Evolutionary conservation across 1,284 basidiomycete species (phyloP).

Genomic region (Cutaneotrichosporon cutaneum): DNA sequence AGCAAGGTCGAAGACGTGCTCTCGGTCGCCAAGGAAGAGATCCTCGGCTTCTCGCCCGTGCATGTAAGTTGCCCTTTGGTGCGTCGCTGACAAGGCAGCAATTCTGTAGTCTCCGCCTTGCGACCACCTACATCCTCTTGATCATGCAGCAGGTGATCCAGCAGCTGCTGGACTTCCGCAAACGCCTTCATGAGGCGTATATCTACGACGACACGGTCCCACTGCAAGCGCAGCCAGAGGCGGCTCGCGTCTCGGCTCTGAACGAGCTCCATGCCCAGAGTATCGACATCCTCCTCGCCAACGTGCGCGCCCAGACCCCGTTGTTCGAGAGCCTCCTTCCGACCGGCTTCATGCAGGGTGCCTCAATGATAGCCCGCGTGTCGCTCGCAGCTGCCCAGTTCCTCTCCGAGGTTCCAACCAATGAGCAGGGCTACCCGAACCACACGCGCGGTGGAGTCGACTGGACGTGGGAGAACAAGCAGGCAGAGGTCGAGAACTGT

Average conservation of each 20-base stretch:
- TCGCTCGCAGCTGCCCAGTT: slow-evolving; percentile 34
- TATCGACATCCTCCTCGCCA: slow-evolving; percentile 32
- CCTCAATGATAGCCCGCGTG: slow-evolving; percentile 31
- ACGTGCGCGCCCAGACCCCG: slow-evolving; percentile 17
- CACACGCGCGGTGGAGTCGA: slow-evolving; percentile 39
- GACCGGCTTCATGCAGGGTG: slow-evolving; percentile 10
- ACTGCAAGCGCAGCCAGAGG: slow-evolving; percentile 4
- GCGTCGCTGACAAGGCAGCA: slow-evolving; percentile 14
- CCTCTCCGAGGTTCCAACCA: slow-evolving; percentile 37
- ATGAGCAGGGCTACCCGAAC: slow-evolving; percentile 43
- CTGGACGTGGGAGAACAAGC: slow-evolving; percentile 45
- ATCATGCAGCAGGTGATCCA: slow-evolving; percentile 33
- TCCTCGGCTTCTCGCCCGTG: slow-evolving; percentile 40
- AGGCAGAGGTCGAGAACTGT: slow-evolving; percentile 30
- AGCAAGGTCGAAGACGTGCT: slow-evolving; percentile 18
- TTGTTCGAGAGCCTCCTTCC: slow-evolving; percentile 9
- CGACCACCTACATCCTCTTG: slow-evolving; percentile 31
- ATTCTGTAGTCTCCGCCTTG: slow-evolving; percentile 21
- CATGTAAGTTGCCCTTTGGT: slow-evolving; percentile 28
- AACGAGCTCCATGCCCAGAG: slow-evolving; percentile 33
- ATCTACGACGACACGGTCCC: slow-evolving; percentile 14
- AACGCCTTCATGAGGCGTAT: slow-evolving; percentile 25
- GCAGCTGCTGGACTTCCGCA: slow-evolving; percentile 35
- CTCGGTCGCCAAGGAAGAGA: slow-evolving; percentile 14
- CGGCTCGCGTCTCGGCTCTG: slow-evolving; percentile 25